Evolutionary conservation across 78 protist species (phyloP), one percentile per base, ranked within the genome.

Genomic region (Andalucia godoyi): DNA sequence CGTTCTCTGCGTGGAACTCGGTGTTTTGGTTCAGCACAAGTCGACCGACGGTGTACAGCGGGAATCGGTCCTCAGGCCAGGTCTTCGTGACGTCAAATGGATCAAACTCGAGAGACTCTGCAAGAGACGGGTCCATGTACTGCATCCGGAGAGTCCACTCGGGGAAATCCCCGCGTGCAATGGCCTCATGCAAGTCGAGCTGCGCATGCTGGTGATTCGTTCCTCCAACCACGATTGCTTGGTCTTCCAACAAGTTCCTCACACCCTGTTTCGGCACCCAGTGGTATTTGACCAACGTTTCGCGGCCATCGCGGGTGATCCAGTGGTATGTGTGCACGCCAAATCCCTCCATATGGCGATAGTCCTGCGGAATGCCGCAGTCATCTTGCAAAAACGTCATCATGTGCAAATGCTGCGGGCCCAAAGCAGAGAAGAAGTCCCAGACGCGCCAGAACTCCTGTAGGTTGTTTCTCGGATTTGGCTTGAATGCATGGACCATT

Each of bases 351-450:
- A 87, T 74, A 30, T 61, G 69, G 60, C 88, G 77, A 50, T 53
- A 87, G 38, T 64, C 37, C 29, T 57, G 49, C 42, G 90, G 90
- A n/a, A 83, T 82, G 42, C 76, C 85, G 53, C 86, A 51, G 58
- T 70, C 80, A 29, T 70, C 55, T 68, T 84, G 71, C 40, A 77
- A 69, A 57, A 79, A 18, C 32, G 74, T 77, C 36, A 70, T 46
- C 57, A 72, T 82, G 72, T 88, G 94, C 42, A 75, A 39, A 12
- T 84, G 55, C 62, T 88, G 90, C 40, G 94, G 94, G 3, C 70
- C 37, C n/a, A 47, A 50, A 27, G n/a, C n/a, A n/a, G 87, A 67
- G 25, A 54, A 17, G 45, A 77, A 88, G 51, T 88, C 88, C 88
- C 89, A 88, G 33, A 73, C 49, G 54, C 40, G 59, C 49, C 81